Percentiles rank a stretch among this genome's conserved stretches.
phyloP scores from a whole-genome alignment of 108 stramenopile species.

The Cyclotella baltica region DNA sequence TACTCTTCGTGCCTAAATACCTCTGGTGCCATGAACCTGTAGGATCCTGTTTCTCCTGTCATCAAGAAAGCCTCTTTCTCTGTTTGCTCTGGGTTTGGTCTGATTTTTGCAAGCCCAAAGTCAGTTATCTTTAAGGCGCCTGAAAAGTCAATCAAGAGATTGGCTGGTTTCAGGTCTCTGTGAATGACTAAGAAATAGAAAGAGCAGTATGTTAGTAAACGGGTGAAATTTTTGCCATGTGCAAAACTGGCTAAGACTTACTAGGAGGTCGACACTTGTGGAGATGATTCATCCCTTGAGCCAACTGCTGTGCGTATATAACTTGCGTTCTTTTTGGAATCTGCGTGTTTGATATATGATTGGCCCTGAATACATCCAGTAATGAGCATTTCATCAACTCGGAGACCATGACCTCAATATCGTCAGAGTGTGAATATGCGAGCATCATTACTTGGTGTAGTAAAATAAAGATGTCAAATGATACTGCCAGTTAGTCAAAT shows the following conservation, averaged over 20 bases:
- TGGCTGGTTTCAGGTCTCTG: constrained; percentile 53
- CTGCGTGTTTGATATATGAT: constrained; percentile 73
- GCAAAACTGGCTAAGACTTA: constrained; percentile 55
- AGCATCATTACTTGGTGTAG: constrained; percentile 84
- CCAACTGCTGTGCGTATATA: constrained; percentile 82
- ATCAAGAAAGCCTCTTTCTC: constrained; percentile 76
- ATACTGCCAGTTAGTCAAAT: not conserved
- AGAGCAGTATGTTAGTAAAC: too few species aligned
- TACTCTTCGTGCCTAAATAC: constrained; percentile 86
- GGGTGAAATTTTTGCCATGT: too few species aligned
- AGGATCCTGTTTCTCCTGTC: constrained; percentile 90
- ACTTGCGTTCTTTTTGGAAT: constrained; percentile 73
- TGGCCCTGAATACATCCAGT: constrained; percentile 81
- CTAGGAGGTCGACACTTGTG: constrained; percentile 88
- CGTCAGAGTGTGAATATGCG: constrained; percentile 80
- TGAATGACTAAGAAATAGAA: too few species aligned
- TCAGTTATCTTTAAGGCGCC: constrained; percentile 95
- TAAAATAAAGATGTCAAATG: not conserved
- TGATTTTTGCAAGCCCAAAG: constrained; percentile 94
- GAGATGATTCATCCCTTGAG: constrained; percentile 91
- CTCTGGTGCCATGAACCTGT: constrained; percentile 93
- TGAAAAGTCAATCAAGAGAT: constrained; percentile 85
- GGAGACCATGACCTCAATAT: constrained; percentile 85
- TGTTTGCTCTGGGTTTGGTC: constrained; percentile 69
- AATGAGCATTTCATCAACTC: constrained; percentile 89